Evolutionary conservation across 2,329 filamentous ascomycete genomes (phyloP).

Genomic region (Sclerotinia glacialis): DNA sequence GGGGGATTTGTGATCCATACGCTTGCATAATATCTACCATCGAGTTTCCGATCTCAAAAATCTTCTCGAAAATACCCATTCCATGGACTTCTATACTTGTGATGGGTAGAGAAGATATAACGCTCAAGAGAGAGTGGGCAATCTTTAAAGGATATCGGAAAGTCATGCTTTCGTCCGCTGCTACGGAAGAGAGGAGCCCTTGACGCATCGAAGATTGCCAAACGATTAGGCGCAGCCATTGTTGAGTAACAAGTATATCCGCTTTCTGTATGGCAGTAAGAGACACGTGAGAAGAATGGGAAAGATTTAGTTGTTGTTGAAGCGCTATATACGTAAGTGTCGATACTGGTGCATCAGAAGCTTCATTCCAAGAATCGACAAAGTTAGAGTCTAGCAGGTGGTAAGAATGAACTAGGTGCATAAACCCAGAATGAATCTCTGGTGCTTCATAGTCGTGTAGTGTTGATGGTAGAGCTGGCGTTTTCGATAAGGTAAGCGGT

Average conservation of each 20-base stretch:
- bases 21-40: constrained; percentile 47
- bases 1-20: constrained; percentile 29
- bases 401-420: constrained; percentile 59
- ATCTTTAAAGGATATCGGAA: constrained; percentile 62
- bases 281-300: constrained; percentile 32
- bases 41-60: constrained; percentile 47
- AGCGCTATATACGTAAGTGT: constrained; percentile 57
- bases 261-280: constrained; percentile 64
- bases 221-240: constrained; percentile 69
- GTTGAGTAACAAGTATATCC: constrained; percentile 66
- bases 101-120: constrained; percentile 44
- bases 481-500: constrained; percentile 59
- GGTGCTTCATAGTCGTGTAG: constrained; percentile 52
- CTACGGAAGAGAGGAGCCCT: constrained; percentile 58
- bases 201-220: constrained; percentile 69
- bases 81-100: constrained; percentile 48
- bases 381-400: constrained; percentile 62
- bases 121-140: constrained; percentile 54
- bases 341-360: constrained; percentile 47
- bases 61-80: constrained; percentile 51
- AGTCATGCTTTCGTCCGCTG: constrained; percentile 57
- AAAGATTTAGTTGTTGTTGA: constrained; percentile 51
- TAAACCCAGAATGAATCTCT: constrained; percentile 56
- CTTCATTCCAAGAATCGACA: constrained; percentile 62
- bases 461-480: constrained; percentile 53